Conservation (phyloP, 208 protist genomes). For the Acanthamoeba lenticulata region DNA sequence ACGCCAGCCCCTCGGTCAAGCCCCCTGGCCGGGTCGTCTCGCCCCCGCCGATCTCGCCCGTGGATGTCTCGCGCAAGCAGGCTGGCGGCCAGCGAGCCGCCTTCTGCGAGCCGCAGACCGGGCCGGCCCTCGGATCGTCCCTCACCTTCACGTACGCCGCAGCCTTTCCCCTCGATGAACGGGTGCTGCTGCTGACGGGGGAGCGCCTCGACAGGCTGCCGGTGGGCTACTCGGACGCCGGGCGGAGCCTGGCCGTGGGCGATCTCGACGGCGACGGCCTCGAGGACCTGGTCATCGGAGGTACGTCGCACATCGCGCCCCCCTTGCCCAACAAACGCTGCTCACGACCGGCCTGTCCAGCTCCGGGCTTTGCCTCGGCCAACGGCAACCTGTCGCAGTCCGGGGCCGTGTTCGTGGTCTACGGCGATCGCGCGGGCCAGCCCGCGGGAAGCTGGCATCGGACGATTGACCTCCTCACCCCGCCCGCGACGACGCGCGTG, state of each 20-base stretch:
- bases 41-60: too few relatives aligned
- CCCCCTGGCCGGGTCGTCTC: not conserved
- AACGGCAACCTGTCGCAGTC: not conserved
- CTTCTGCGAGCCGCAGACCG: not conserved
- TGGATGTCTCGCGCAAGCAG: not conserved
- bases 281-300: not conserved
- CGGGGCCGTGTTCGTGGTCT: slow-evolving; percentile 4
- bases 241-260: not conserved
- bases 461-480: not conserved
- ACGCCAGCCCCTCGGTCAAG: not conserved
- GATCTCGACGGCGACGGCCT: slow-evolving; percentile 19
- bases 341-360: not conserved
- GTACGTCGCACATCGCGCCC: not conserved
- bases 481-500: not conserved
- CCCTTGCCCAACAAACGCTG: not conserved
- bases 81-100: not conserved
- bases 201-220: not conserved
- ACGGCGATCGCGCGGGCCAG: not conserved
- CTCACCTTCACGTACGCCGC: not conserved
- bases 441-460: not conserved
- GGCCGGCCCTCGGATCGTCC: not conserved
- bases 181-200: too few relatives aligned
- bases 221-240: not conserved
- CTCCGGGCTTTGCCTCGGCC: not conserved
- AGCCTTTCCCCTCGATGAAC: too few relatives aligned